Conservation (phyloP, 306 rosid species). For the Mimosa pudica region DNA sequence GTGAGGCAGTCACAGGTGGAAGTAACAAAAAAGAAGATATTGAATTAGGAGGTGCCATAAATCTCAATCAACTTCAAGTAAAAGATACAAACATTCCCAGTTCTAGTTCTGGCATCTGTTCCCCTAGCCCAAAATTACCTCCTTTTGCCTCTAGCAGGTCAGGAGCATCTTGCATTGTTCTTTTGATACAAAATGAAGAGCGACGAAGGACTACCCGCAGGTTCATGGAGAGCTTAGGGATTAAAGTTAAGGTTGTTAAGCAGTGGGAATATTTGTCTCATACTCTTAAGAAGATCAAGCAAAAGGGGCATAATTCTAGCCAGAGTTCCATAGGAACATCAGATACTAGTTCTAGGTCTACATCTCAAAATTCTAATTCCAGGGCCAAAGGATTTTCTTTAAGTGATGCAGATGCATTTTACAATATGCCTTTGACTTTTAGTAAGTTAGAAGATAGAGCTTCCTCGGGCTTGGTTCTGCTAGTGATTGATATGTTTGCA, state of each 20-base stretch:
- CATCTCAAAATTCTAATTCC: constrained; percentile 20
- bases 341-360: constrained; percentile 22
- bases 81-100: constrained; percentile 23
- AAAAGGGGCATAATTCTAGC: neutral
- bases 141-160: constrained; percentile 39
- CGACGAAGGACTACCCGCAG: constrained; percentile 27
- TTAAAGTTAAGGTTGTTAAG: constrained; percentile 39
- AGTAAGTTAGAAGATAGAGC: constrained; percentile 35
- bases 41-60: constrained; percentile 22
- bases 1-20: constrained; percentile 29
- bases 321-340: constrained; percentile 36
- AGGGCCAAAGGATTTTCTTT: constrained; percentile 30
- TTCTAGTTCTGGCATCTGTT: constrained; percentile 37
- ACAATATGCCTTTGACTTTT: constrained; percentile 29
- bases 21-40: constrained; percentile 36
- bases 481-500: constrained; percentile 44
- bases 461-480: constrained; percentile 31
- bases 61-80: constrained; percentile 17
- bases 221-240: constrained; percentile 46
- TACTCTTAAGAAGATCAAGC: constrained; percentile 41
- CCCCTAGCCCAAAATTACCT: constrained; percentile 46
- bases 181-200: constrained; percentile 26
- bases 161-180: constrained; percentile 48
- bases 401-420: constrained; percentile 33
- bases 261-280: constrained; percentile 15